phyloP scores from a whole-genome alignment of 495 filamentous ascomycete genomes.

The Trichoderma asperelloides region DNA sequence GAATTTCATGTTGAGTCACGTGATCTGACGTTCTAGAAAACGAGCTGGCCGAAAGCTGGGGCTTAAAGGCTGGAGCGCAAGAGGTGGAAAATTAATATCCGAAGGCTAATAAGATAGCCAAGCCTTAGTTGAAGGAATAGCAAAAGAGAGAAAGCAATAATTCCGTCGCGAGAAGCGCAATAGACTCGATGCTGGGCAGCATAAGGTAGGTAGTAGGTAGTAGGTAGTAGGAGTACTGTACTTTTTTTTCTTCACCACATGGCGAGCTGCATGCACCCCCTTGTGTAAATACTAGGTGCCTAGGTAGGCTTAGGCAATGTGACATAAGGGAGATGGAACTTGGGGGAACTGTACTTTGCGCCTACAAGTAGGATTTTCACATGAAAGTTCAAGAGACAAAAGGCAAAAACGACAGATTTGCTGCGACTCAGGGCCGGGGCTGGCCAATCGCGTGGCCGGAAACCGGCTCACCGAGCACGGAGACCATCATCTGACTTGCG shows the following conservation, averaged over 20 bases:
- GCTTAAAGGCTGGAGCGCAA: background rate
- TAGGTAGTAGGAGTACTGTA: too few relatives aligned
- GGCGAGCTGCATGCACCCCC: background rate
- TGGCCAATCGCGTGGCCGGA: background rate
- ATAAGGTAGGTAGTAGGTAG: too few relatives aligned
- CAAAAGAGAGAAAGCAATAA: background rate
- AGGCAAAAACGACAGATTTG: background rate
- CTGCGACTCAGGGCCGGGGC: background rate
- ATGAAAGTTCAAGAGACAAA: background rate
- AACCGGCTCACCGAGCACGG: background rate
- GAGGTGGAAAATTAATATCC: conserved; percentile 3
- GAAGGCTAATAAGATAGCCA: background rate
- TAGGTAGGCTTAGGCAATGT: background rate
- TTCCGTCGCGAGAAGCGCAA: background rate
- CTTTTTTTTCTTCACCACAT: too few relatives aligned
- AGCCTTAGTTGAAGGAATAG: background rate
- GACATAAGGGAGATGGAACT: background rate
- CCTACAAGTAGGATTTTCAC: background rate
- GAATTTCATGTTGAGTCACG: background rate
- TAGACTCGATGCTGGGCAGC: too few relatives aligned
- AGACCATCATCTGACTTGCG: conserved; percentile 19
- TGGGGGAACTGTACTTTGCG: too few relatives aligned
- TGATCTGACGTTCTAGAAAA: background rate
- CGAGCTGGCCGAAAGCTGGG: background rate
- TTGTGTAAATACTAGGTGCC: background rate